These are phyloP conservation scores for Lactarius tabidus DNA, from an alignment of 768 basidiomycete genomes.

Conservation along the genomic window DNA sequence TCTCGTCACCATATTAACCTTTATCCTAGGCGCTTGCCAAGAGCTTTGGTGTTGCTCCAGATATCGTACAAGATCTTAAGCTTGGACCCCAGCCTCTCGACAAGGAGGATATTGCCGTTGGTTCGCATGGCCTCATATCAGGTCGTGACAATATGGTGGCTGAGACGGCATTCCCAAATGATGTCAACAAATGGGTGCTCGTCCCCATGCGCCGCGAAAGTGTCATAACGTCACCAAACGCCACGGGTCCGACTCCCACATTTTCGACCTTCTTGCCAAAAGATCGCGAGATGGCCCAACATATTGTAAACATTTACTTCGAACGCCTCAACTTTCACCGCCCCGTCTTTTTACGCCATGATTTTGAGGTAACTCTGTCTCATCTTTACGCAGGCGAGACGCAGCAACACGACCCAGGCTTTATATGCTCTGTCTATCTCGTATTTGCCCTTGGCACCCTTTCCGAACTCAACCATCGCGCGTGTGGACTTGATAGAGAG, in stretches of 20 bases:
- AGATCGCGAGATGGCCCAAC: slow-evolving; percentile 60
- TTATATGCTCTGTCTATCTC: slow-evolving; percentile 72
- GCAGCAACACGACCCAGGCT: slow-evolving; percentile 67
- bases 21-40: slow-evolving; percentile 58
- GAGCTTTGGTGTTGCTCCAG: slow-evolving; percentile 71
- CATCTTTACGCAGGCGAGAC: slow-evolving; percentile 59
- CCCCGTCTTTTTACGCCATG: slow-evolving; percentile 65
- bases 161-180: slow-evolving; percentile 54
- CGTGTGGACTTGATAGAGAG: slow-evolving; percentile 48
- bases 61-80: slow-evolving; percentile 62
- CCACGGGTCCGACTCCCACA: slow-evolving; percentile 33
- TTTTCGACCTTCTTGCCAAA: slow-evolving; percentile 70
- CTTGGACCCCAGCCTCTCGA: slow-evolving; percentile 46
- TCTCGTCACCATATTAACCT: slow-evolving; percentile 17
- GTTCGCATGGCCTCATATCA: slow-evolving; percentile 63
- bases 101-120: slow-evolving; percentile 74
- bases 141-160: slow-evolving; percentile 60
- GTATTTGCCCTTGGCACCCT: slow-evolving; percentile 78
- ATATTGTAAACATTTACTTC: slow-evolving; percentile 71
- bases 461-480: slow-evolving; percentile 74
- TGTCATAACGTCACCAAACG: slow-evolving; percentile 24
- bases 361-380: slow-evolving; percentile 61
- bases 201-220: slow-evolving; percentile 51
- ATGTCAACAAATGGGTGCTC: slow-evolving; percentile 57
- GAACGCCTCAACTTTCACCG: slow-evolving; percentile 72